Evolutionary conservation across 2,329 filamentous ascomycete species (phyloP), one percentile per base, ranked within the genome.

Genomic region (Fusarium nematophilum): DNA sequence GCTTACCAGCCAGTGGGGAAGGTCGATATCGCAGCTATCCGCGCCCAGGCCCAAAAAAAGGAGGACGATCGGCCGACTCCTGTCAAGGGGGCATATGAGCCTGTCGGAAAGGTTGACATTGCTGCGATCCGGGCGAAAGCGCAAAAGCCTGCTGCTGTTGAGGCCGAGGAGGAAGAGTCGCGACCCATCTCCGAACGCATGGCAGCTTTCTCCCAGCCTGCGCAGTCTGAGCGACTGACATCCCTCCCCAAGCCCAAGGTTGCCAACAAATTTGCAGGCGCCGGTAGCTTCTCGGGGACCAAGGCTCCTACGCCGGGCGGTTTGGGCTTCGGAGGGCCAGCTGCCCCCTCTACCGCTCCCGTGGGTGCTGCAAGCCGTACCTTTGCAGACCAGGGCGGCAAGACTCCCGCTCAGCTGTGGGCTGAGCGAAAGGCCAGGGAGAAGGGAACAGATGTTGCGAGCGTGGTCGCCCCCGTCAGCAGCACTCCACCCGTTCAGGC

Each of bases 331-430:
- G 79, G 92, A 44, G 85, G 84, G 30, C 78, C 86, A 10, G 75
- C 83, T 8, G 80, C 86, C 23, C 73, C 86, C 18, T 78, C 87
- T 3, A 72, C 78, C 15, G 70, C 80, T 15, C 87, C 90, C 6
- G 83, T 97, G 21, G 93, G 92, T 21, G 84, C 87, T 63, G 93
- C 93, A 30, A 96, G 92, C 78, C 89, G 92, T 70, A 97, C 93
- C 1, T 99, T 98, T 79, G 95, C 95, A 13, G 93, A 97, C 65
- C 83, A 96, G 74, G 93, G 91, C 61, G 95, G 95, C 59, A 99
- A 98, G 81, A 98, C 95, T 5, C 95, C 95, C 6, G 93, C 95
- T 25, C 95, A 99, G 75, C 79, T 97, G 29, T 99, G 95, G 95
- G 94, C 94, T 0, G 95, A 99, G 81, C 96, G 93, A 81, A 98